Evolutionary conservation across 768 basidiomycete genomes (phyloP).

Genomic region (Mycena maculata): DNA sequence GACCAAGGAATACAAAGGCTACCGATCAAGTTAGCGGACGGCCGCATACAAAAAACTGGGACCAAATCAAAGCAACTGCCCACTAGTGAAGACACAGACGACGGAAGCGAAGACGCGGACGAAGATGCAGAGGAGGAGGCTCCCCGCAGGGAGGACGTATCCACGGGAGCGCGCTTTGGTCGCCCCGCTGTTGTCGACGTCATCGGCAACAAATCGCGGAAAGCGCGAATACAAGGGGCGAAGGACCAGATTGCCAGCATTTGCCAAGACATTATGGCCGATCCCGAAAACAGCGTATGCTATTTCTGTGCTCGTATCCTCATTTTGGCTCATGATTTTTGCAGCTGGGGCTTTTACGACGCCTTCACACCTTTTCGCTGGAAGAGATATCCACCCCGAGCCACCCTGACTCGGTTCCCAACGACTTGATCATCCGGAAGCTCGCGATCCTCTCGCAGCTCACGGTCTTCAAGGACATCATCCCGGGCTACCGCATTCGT

Average conservation of each 20-base stretch:
- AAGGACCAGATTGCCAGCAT: constrained; percentile 95
- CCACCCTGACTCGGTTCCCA: constrained; percentile 75
- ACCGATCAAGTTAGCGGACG: constrained; percentile 89
- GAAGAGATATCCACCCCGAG: constrained; percentile 76
- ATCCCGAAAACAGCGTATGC: constrained; percentile 91
- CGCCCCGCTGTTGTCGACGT: constrained; percentile 81
- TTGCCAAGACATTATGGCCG: constrained; percentile 93
- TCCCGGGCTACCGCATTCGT: constrained; percentile 96
- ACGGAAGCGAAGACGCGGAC: constrained; percentile 43
- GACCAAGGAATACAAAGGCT: constrained; percentile 69
- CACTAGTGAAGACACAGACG: constrained; percentile 42
- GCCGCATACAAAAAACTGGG: constrained; percentile 74
- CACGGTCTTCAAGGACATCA: constrained; percentile 95
- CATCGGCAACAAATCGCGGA: constrained; percentile 72
- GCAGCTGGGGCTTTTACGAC: constrained; percentile 88
- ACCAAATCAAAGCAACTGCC: constrained; percentile 47
- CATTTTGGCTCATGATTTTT: constrained; percentile 14
- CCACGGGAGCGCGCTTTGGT: constrained; percentile 91
- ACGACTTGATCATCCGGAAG: constrained; percentile 87
- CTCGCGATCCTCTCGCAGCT: constrained; percentile 91
- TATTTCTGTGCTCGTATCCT: constrained; percentile 41
- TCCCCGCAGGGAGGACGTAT: constrained; percentile 68
- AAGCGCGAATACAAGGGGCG: constrained; percentile 75
- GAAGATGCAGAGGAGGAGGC: constrained; percentile 49
- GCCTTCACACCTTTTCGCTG: constrained; percentile 90